These are phyloP conservation scores for Macrolepiota albuminosa DNA, from an alignment of 768 basidiomycete species.

Conservation along the genomic window DNA sequence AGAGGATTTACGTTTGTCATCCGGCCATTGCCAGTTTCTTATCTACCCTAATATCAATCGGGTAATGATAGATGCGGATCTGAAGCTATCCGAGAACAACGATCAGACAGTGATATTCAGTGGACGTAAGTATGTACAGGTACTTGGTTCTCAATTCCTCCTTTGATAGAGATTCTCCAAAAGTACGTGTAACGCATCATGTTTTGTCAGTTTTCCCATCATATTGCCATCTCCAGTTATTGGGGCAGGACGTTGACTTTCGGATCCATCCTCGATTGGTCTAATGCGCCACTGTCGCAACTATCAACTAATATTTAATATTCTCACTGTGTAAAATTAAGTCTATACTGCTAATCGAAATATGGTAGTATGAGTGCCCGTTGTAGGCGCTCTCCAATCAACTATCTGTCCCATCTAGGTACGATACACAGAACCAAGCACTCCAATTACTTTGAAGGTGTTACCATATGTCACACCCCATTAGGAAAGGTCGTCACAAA, in stretches of 20 bases:
- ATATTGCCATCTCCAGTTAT: not conserved
- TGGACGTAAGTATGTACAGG: not conserved
- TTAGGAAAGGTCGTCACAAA: not conserved
- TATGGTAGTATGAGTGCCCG: not conserved
- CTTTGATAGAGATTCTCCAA: not conserved
- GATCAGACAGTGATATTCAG: not conserved
- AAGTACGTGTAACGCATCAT: not conserved
- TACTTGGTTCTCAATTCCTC: not conserved
- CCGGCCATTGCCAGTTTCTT: not conserved
- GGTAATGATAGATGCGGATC: not conserved
- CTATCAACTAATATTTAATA: not conserved
- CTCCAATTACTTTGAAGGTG: not conserved
- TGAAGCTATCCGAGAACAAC: not conserved
- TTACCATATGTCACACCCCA: not conserved
- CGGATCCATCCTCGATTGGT: not conserved
- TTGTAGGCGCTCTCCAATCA: not conserved
- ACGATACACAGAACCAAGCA: not conserved
- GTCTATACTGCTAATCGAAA: not conserved
- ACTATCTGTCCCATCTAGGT: not conserved
- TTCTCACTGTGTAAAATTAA: not conserved
- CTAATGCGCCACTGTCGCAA: not conserved
- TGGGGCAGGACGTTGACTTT: not conserved
- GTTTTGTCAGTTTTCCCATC: not conserved
- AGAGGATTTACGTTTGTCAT: not conserved
- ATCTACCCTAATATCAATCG: not conserved